Percentiles rank a stretch among this genome's conserved stretches.
Evolutionary conservation across 352 stramenopile genomes (phyloP).

Genomic region (Globisporangium paroecandrum): DNA sequence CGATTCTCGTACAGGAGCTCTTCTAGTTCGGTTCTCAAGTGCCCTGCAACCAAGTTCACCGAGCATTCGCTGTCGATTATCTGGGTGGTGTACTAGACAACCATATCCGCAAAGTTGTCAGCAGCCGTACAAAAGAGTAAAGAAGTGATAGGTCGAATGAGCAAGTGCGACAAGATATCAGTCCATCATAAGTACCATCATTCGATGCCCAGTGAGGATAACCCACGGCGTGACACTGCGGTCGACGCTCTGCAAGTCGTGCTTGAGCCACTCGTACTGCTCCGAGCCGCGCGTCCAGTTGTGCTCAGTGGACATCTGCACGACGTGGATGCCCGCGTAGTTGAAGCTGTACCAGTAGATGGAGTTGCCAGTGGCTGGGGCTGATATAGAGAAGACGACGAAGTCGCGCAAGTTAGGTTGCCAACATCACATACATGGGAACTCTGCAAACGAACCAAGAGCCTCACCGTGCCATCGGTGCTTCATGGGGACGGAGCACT

Average conservation of each 20-base stretch:
- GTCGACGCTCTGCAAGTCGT: constrained; percentile 76
- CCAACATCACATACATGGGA: too few species aligned
- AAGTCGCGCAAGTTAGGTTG: background rate
- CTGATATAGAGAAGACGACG: constrained; percentile 19
- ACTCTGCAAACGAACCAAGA: background rate
- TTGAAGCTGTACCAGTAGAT: constrained; percentile 91
- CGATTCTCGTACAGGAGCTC: constrained; percentile 75
- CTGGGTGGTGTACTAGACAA: constrained; percentile 3
- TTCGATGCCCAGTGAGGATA: constrained; percentile 87
- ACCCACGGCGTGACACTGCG: constrained; percentile 87
- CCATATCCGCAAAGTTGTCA: background rate
- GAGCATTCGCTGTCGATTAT: constrained; percentile 5
- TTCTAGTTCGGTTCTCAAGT: constrained; percentile 87
- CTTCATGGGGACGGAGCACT: constrained; percentile 66
- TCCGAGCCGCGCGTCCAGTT: constrained; percentile 79
- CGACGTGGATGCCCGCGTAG: constrained; percentile 83
- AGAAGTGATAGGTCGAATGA: too few species aligned
- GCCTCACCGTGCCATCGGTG: constrained; percentile 64
- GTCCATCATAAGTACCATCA: constrained; percentile 50
- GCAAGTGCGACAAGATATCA: background rate
- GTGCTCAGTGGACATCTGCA: constrained; percentile 90
- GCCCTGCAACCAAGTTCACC: constrained; percentile 60
- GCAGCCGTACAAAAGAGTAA: background rate
- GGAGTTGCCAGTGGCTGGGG: constrained; percentile 53
- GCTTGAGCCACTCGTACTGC: constrained; percentile 86